These are phyloP conservation scores for Lichtheimia hyalospora DNA, from an alignment of 371 early-diverging fungal species.

Conservation along the genomic window DNA sequence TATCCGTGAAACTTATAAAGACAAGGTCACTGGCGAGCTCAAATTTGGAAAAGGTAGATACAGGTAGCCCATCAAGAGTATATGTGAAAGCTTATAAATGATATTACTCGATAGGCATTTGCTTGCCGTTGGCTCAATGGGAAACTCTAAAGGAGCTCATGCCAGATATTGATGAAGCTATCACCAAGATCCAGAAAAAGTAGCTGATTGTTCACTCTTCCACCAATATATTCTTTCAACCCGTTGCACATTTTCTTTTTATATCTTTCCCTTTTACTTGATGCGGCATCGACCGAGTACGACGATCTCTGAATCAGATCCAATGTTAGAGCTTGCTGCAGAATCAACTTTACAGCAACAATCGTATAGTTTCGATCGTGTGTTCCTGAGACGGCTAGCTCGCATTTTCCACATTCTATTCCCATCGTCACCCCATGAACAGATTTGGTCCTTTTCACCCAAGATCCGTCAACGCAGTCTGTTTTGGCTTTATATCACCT, in stretches of 20 bases:
- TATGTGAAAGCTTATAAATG: neutral
- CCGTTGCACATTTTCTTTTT: too few relatives aligned
- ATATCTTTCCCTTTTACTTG: too few relatives aligned
- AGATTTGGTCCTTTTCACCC: slow-evolving; percentile 21
- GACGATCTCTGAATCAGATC: slow-evolving; percentile 4
- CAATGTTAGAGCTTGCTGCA: slow-evolving; percentile 11
- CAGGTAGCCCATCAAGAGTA: neutral
- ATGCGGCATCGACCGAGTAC: slow-evolving; percentile 6
- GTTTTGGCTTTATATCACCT: slow-evolving; percentile 47
- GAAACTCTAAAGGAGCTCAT: slow-evolving; percentile 23
- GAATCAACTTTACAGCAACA: slow-evolving; percentile 10
- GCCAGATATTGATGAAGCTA: slow-evolving; percentile 24
- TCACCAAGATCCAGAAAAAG: slow-evolving; percentile 13
- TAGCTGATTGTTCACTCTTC: neutral
- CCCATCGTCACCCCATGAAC: slow-evolving; percentile 11
- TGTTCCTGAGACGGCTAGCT: slow-evolving; percentile 47
- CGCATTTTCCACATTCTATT: slow-evolving; percentile 47
- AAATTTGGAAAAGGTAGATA: slow-evolving; percentile 16
- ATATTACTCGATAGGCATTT: slow-evolving; percentile 21
- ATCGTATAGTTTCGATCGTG: slow-evolving; percentile 45
- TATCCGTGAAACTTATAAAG: slow-evolving; percentile 14
- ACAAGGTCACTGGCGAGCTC: slow-evolving; percentile 10
- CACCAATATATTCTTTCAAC: too few relatives aligned
- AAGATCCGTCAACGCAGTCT: slow-evolving; percentile 29
- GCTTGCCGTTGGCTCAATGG: slow-evolving; percentile 27